A percentile compares a stretch with the other conserved stretches of the same genome.
Conservation (phyloP, 164 flowering plant species). For the Macadamia tetraphylla region DNA sequence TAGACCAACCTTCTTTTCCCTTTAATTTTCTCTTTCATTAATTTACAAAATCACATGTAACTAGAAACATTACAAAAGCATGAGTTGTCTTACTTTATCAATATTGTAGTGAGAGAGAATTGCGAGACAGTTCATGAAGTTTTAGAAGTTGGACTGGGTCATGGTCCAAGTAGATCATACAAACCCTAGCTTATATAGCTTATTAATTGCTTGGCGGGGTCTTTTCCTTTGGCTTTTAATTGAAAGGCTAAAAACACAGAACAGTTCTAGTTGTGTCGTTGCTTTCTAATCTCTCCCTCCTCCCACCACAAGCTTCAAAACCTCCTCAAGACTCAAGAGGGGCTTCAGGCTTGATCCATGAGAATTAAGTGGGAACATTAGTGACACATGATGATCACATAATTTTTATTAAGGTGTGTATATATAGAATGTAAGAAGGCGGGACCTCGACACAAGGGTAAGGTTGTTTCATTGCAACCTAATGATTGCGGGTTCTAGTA, state of each 20-base stretch:
- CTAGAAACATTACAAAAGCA: constrained; percentile 44
- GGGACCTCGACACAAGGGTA: no score
- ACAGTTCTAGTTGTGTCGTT: constrained; percentile 7
- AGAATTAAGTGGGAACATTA: no score
- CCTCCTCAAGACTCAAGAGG: not conserved
- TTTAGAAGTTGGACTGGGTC: constrained; percentile 22
- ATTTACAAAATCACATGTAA: constrained; percentile 36
- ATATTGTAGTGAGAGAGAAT: constrained; percentile 6
- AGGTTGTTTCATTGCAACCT: no score
- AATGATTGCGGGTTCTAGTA: no score
- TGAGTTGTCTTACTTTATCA: constrained; percentile 22
- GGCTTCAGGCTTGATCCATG: no score
- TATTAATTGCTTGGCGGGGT: constrained; percentile 14
- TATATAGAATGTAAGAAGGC: no score
- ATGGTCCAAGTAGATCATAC: constrained; percentile 20
- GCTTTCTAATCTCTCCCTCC: constrained; percentile 17
- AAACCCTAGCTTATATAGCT: constrained; percentile 8
- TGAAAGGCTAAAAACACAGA: constrained; percentile 21
- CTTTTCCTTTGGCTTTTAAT: constrained; percentile 22
- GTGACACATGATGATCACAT: no score
- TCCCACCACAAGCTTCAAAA: not conserved
- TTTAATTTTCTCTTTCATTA: constrained; percentile 15
- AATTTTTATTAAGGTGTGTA: no score
- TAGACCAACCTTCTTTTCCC: constrained; percentile 24
- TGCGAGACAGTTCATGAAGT: constrained; percentile 4